Evolutionary conservation across 768 basidiomycete genomes (phyloP), one percentile per base, ranked within the genome.

Genomic region (Hygrophorus russula): DNA sequence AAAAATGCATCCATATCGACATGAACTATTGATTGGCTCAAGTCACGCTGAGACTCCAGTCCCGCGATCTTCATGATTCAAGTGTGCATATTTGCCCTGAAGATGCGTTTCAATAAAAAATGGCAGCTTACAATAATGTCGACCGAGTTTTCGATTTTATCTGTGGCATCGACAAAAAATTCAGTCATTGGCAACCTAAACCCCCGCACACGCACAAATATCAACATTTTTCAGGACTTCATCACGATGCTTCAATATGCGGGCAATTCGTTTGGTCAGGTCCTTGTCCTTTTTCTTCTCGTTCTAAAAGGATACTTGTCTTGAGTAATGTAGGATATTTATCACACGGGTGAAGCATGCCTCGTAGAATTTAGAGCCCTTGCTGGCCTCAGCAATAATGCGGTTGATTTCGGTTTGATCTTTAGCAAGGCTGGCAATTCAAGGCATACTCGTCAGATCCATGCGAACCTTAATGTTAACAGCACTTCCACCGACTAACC

Each of bases 1-100:
- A 74, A 92, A 63, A 94, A 96, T 3, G 90, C 89, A 58, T 97
- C 94, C 78, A 93, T 91, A 55, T 99, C 96, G 24, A 96, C 80
- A 56, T 98, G 92, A 4, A 97, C 86, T 47, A 99, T 87, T 14
- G 64, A 73, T 59, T 93, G 87, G 2, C 74, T 73, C 20, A 97
- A 63, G 57, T 97, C 91, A 36, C 92, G 67, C 39, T 75, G 68
- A 1, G 68, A 62, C 58, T 94, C 90, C 3, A 94, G 67, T 47
- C 84, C 78, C 14, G 65, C 61, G 3, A 93, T 66, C 86, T 81
- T 35, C 36, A 3, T 24, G 24, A 7, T 24, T 24, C 24, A 30
- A 50, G 18, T 42, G 10, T n/a, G n/a, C n/a, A n/a, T n/a, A n/a
- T n/a, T n/a, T n/a, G n/a, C n/a, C n/a, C n/a, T n/a, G n/a, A n/a